Evolutionary conservation across 2,329 filamentous ascomycete species (phyloP).

Genomic region (Scytalidium lignicola): DNA sequence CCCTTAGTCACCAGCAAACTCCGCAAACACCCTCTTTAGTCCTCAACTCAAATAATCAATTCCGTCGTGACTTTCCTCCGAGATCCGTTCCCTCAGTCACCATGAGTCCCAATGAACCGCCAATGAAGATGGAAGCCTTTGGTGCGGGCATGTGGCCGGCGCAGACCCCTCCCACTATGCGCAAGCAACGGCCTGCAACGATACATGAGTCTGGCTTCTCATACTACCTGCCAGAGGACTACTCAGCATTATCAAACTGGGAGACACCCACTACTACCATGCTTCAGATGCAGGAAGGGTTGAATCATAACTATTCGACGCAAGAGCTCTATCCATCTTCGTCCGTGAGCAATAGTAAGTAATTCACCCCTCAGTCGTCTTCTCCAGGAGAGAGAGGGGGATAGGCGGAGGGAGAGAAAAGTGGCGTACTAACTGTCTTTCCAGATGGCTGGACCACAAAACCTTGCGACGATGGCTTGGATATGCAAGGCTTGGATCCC

Average conservation of each 20-base stretch:
- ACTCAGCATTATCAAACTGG: constrained; percentile 49
- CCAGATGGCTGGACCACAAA: constrained; percentile 49
- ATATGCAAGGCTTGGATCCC: constrained; percentile 49
- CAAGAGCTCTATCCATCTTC: constrained; percentile 51
- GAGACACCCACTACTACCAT: constrained; percentile 49
- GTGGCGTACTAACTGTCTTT: constrained; percentile 16
- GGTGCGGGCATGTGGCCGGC: constrained; percentile 49
- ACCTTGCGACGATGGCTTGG: constrained; percentile 50
- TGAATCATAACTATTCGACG: constrained; percentile 49
- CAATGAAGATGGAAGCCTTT: constrained; percentile 42
- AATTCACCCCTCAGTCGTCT: background rate
- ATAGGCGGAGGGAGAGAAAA: too few species aligned
- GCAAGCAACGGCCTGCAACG: constrained; percentile 50
- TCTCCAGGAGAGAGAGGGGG: constrained; percentile 10
- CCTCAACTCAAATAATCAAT: constrained; percentile 44
- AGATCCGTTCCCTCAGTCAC: constrained; percentile 39
- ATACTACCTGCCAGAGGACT: constrained; percentile 52
- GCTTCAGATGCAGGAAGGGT: constrained; percentile 45
- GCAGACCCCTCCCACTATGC: constrained; percentile 42
- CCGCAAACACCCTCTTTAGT: constrained; percentile 42
- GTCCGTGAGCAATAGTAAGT: constrained; percentile 45
- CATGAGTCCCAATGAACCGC: constrained; percentile 48
- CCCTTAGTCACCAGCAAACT: constrained; percentile 40
- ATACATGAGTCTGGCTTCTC: constrained; percentile 56
- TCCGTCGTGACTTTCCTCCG: constrained; percentile 39